These are phyloP conservation scores for Toxoplasma gondii DNA, from an alignment of 169 alveolate species.

Conservation along the genomic window DNA sequence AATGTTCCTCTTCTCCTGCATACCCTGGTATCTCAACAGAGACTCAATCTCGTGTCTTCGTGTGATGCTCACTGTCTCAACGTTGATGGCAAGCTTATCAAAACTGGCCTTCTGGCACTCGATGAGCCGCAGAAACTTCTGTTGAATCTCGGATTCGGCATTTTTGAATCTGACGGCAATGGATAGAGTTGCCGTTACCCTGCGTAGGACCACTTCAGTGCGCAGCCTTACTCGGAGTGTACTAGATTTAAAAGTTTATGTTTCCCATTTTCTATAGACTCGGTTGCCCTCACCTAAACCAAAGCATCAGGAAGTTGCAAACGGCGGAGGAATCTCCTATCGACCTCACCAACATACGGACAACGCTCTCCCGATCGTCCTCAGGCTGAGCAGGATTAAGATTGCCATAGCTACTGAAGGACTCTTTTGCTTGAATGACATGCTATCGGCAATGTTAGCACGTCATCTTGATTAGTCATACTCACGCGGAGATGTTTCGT, in stretches of 20 bases:
- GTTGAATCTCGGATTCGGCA: not conserved
- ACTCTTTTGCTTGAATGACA: not conserved
- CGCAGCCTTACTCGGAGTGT: not conserved
- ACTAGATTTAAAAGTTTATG: not conserved
- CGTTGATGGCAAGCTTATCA: not conserved
- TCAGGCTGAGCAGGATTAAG: not conserved
- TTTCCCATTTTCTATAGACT: conserved; percentile 25
- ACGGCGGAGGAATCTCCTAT: not conserved
- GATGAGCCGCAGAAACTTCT: not conserved
- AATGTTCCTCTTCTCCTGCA: conserved; percentile 11
- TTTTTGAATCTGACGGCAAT: not conserved
- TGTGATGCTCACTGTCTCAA: not conserved
- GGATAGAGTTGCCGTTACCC: not conserved
- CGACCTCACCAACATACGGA: not conserved
- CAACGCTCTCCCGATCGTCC: not conserved
- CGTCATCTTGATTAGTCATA: no score
- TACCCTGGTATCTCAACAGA: not conserved
- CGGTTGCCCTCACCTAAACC: conserved; percentile 8
- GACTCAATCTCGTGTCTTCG: not conserved
- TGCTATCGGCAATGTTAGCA: no score
- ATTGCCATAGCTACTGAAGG: not conserved
- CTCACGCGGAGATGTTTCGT: not conserved
- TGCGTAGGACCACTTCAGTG: not conserved
- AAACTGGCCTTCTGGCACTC: not conserved
- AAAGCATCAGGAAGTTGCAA: not conserved